phyloP scores from a whole-genome alignment of 495 filamentous ascomycete species.

The Tuber umbilicatum region DNA sequence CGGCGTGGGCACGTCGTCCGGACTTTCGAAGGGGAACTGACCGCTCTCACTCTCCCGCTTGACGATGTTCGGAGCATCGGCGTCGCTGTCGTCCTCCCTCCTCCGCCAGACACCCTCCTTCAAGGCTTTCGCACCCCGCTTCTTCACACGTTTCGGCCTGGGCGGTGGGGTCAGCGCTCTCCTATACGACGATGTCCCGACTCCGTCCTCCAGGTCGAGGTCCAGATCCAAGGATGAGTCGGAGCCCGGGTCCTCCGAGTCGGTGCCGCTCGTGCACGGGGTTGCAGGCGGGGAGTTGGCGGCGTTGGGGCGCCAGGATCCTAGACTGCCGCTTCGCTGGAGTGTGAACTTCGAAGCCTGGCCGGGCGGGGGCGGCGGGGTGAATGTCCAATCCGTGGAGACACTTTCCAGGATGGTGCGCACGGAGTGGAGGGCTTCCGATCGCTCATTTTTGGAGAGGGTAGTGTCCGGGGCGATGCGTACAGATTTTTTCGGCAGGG shows the following conservation, averaged over 20 bases:
- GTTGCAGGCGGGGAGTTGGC: background rate
- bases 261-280: slow-evolving; percentile 8
- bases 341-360: slow-evolving; percentile 19
- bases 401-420: slow-evolving; percentile 14
- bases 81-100: slow-evolving; percentile 30
- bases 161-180: slow-evolving; percentile 30
- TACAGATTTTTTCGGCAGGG: background rate
- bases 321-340: slow-evolving; percentile 20
- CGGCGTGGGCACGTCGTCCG: slow-evolving; percentile 38
- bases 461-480: background rate
- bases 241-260: slow-evolving; percentile 15
- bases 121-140: background rate
- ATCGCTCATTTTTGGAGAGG: slow-evolving; percentile 25
- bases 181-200: slow-evolving; percentile 22
- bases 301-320: slow-evolving; percentile 22
- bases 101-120: slow-evolving; percentile 26
- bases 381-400: slow-evolving; percentile 21
- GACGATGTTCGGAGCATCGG: slow-evolving; percentile 18
- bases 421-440: slow-evolving; percentile 13
- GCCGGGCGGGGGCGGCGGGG: slow-evolving; percentile 3
- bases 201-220: slow-evolving; percentile 21
- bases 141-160: slow-evolving; percentile 1
- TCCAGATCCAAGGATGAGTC: slow-evolving; percentile 22
- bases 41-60: slow-evolving; percentile 14
- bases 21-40: slow-evolving; percentile 29